Conservation (phyloP, 225 moss, liverwort and hornwort genomes). For the Anthoceros angustus region DNA sequence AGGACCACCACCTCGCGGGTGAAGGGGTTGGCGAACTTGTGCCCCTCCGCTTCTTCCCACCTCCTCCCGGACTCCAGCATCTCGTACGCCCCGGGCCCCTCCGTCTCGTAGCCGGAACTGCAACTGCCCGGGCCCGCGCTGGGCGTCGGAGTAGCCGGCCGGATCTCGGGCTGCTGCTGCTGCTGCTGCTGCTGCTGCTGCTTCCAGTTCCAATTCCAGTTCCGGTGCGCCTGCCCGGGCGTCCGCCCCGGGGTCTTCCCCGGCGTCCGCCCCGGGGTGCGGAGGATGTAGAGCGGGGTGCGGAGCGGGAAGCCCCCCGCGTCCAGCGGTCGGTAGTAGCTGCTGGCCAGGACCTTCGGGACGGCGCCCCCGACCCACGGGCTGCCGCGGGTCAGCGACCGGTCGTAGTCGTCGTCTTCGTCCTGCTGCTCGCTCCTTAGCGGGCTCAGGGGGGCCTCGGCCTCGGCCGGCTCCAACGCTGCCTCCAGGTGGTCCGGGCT, state of each 20-base stretch:
- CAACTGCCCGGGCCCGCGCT: no score
- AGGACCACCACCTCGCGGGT: slow-evolving; percentile 12
- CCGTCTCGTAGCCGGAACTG: neutral
- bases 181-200: no score
- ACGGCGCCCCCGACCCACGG: neutral
- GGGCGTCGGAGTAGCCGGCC: slow-evolving; percentile 2
- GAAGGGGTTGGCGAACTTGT: slow-evolving; percentile 12
- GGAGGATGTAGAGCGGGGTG: slow-evolving; percentile 1
- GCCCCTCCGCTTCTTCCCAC: neutral
- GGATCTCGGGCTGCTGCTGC: no score
- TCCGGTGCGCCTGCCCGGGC: no score
- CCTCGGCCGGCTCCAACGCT: no score
- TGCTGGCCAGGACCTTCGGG: neutral
- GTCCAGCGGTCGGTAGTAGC: slow-evolving; percentile 3
- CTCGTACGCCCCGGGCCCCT: neutral
- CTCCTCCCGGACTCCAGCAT: neutral
- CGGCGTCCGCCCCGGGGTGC: neutral
- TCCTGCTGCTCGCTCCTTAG: neutral
- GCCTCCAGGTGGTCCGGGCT: no score
- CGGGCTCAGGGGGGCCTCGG: neutral
- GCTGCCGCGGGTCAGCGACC: neutral
- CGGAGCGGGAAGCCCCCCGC: slow-evolving; percentile 1
- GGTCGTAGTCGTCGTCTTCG: neutral
- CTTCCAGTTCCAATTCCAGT: no score
- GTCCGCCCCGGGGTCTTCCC: neutral